Evolutionary conservation across 805 yeast species (phyloP).

Genomic region (Lipomyces chichibuensis): DNA sequence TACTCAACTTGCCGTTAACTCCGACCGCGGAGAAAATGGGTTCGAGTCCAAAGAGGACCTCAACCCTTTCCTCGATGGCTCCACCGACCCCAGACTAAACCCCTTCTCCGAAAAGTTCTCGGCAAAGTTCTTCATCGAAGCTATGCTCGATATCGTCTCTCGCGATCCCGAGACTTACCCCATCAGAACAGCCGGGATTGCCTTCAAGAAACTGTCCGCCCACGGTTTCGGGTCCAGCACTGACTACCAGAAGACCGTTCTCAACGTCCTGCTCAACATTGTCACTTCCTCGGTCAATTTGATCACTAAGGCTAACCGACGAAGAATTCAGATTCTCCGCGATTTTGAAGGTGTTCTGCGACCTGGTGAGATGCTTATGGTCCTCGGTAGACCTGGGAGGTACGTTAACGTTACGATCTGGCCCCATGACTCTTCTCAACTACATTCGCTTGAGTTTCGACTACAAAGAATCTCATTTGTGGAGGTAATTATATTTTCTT

Average conservation of each 20-base stretch:
- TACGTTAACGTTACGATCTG: constrained; percentile 29
- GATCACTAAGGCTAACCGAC: constrained; percentile 25
- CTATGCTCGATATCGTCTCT: constrained; percentile 55
- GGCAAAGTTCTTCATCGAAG: constrained; percentile 65
- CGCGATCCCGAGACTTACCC: constrained; percentile 65
- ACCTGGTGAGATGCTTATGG: constrained; percentile 73
- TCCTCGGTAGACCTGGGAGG: constrained; percentile 74
- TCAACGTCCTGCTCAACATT: constrained; percentile 48
- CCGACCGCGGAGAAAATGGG: constrained; percentile 3
- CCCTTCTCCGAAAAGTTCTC: constrained; percentile 61
- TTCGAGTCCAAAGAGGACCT: not conserved
- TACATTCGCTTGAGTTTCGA: constrained; percentile 52
- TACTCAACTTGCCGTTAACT: constrained; percentile 25
- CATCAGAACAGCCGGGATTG: constrained; percentile 60
- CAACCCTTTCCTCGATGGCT: constrained; percentile 33
- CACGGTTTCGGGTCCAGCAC: constrained; percentile 65
- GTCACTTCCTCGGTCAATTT: constrained; percentile 42
- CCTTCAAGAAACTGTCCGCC: constrained; percentile 62
- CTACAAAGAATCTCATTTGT: constrained; percentile 54
- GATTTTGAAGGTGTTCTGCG: constrained; percentile 58
- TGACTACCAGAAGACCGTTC: constrained; percentile 66
- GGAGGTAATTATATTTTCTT: constrained; percentile 46
- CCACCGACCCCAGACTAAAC: constrained; percentile 53
- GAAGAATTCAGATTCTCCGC: constrained; percentile 46
- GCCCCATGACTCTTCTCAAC: constrained; percentile 1